Evolutionary conservation across 202 grass and related monocot species (phyloP), one percentile per base, ranked within the genome.

Genomic region (Schoenoplectus tabernaemontani): DNA sequence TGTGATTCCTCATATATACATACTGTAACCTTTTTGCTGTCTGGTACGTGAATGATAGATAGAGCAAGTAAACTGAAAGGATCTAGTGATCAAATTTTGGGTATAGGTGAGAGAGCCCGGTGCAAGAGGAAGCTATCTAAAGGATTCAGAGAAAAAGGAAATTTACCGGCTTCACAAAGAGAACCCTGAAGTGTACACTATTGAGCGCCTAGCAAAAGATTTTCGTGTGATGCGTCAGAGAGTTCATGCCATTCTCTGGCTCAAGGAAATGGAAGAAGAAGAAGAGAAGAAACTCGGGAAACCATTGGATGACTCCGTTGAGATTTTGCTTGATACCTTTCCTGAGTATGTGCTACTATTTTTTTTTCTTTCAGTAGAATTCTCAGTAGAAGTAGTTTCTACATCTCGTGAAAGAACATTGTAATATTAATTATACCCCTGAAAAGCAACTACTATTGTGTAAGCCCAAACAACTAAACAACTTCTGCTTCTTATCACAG

Each of bases 211-310:
- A 22, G 91, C 91, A 60, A 94, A 95, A 88, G 95, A 99, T 84
- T 93, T 84, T 72, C 84, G 92, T 67, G 83, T 96, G 58, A 99
- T 96, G 92, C 90, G 92, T 63, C 96, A 99, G 90, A 87, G 96
- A 42, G 96, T 99, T 33, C 92, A 99, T 63, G 96, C 92, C 42
- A 93, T 96, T 78, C 90, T 99, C 1, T 96, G 96, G 96, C 88
- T 99, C 78, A 99, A 93, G 81, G 85, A 91, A 70, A 89, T 96
- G 92, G 96, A 99, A 28, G 92, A 95, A 80, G 91, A 97, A 58
- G 91, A 98, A 76, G 91, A 95, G 84, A 92, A 83, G 86, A 98
- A 92, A 88, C 80, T 59, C 28, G 91, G 91, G 11, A 68, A 89
- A 57, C 95, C 91, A 13, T 85, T 96, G 58, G 96, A 95, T 76